Percentiles rank a stretch among this genome's conserved stretches.
These are phyloP conservation scores for Candida nemodendra DNA, from an alignment of 805 yeast species.

Conservation along the genomic window DNA sequence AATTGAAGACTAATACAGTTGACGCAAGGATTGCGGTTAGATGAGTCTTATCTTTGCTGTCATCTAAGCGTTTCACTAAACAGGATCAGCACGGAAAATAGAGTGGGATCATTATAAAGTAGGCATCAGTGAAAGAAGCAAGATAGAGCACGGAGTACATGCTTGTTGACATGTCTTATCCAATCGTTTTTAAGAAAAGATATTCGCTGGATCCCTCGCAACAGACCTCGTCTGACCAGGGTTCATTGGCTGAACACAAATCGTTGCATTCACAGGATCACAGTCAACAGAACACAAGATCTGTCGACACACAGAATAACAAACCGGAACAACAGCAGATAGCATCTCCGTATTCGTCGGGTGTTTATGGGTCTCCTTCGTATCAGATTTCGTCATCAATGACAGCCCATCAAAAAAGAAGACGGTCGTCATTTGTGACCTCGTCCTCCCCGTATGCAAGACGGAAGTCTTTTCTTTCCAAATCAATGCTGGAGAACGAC, in stretches of 20 bases:
- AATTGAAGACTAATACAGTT: too few species aligned
- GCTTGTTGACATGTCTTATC: constrained; percentile 17
- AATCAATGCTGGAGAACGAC: constrained; percentile 57
- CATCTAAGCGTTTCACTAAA: too few species aligned
- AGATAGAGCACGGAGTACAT: too few species aligned
- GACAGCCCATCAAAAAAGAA: constrained; percentile 12
- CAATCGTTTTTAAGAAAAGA: constrained; percentile 13
- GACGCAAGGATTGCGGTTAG: too few species aligned
- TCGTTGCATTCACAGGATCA: constrained; percentile 1
- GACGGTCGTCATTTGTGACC: constrained; percentile 34
- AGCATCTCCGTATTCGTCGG: background rate
- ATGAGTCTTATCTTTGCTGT: too few species aligned
- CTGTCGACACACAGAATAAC: too few species aligned
- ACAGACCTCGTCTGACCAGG: background rate
- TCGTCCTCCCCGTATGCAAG: constrained; percentile 53
- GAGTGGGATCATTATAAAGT: too few species aligned
- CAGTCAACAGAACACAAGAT: too few species aligned
- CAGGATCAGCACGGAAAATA: too few species aligned
- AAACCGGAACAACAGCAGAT: background rate
- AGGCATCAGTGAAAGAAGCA: too few species aligned
- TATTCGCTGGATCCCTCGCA: constrained; percentile 6
- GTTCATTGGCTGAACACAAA: too few species aligned
- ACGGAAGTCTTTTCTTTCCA: constrained; percentile 54
- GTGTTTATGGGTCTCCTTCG: background rate
- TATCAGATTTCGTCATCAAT: constrained; percentile 2